Percentiles rank a stretch among this genome's conserved stretches.
These are phyloP conservation scores for Eucalyptus melliodora DNA, from an alignment of 345 rosid species.

Conservation along the genomic window DNA sequence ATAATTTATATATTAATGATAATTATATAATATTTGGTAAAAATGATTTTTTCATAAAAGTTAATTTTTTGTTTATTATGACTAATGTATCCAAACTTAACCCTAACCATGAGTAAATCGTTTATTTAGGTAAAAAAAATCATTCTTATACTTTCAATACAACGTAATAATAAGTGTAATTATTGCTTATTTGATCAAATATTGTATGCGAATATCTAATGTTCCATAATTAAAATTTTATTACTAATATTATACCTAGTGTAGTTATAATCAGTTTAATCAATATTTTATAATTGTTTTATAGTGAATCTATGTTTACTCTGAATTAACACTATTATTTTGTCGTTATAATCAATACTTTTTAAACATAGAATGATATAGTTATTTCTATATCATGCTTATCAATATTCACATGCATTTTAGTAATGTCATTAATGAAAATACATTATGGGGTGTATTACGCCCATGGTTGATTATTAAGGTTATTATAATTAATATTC, in stretches of 20 bases:
- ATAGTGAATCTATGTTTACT: neutral
- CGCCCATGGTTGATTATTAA: neutral
- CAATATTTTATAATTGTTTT: neutral
- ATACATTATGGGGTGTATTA: neutral
- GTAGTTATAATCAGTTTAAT: neutral
- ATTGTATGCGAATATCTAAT: neutral
- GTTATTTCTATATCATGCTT: neutral
- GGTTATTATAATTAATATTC: neutral
- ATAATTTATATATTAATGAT: neutral
- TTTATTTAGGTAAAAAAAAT: neutral
- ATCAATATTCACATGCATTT: neutral
- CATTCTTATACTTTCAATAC: neutral
- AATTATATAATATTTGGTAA: neutral
- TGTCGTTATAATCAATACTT: neutral
- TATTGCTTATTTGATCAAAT: neutral
- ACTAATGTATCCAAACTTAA: neutral
- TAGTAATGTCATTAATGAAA: neutral
- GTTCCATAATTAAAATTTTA: neutral
- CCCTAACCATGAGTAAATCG: neutral
- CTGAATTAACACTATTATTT: neutral
- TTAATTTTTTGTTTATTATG: neutral
- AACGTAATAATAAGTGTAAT: neutral
- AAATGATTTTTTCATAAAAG: neutral
- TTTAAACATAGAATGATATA: neutral
- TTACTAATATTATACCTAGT: too few relatives aligned